Evolutionary conservation across 1,284 basidiomycete species (phyloP), one percentile per base, ranked within the genome.

Genomic region (Pseudomicrostroma phylloplanum): DNA sequence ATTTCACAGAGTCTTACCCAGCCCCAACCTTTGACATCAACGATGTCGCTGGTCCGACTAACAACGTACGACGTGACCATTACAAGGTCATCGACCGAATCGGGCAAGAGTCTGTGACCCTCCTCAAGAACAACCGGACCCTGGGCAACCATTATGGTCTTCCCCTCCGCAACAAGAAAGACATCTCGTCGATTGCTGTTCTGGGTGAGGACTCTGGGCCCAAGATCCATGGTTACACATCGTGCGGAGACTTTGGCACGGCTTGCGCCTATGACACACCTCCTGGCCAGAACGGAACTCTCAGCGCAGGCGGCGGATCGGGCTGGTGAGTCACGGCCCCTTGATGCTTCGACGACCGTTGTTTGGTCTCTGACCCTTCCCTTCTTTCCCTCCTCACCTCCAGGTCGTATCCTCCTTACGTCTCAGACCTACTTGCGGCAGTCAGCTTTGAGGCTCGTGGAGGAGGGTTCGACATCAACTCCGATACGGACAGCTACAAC

Each of bases 291-390:
- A 63, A 73, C 43, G 72, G 72, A 3, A 72, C 66, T 39, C 46
- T 73, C 21, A 69, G 71, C 6, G 64, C 69, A 30, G 67, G 68
- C 54, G 64, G 83, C 42, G 83, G 83, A 78, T 81, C 80, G 39
- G 83, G 83, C 55, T 84, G 84, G 66, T 36, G 30, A 36, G 30
- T 36, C 61, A 57, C 42, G 60, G 62, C 56, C 66, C 66, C 11
- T 36, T 36, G 4, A 36, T 36, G 30, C 30, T 9, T 36, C 30
- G 30, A 36, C 3, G 30, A 36, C 30, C 30, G 30, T 9, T 36
- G 30, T 36, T 3, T 36, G 30, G 30, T 36, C 30, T 36, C 30
- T 36, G 30, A 36, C 9, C 4, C 30, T 36, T 9, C 9, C 9
- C 30, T 36, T 36, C 30, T 36, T 36, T 9, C 4, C 9, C 30